Base-by-base conservation (phyloP, 2,329 filamentous ascomycete species). In the Microcyclospora pomicola region DNA sequence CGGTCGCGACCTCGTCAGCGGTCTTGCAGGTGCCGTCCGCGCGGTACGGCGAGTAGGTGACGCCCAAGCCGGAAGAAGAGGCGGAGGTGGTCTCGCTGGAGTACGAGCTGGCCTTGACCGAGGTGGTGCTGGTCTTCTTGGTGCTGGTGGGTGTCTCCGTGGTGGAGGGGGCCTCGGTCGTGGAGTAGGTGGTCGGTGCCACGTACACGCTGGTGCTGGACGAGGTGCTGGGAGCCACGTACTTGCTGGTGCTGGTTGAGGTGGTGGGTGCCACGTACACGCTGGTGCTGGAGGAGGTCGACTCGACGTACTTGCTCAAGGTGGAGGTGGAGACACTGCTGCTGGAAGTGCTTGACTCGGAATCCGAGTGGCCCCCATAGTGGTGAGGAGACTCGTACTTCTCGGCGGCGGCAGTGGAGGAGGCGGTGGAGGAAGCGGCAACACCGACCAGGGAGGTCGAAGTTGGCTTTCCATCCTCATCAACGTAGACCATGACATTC, bases 21-120 rank as follows among this genome's bases (percentile, higher is more conserved):
- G 69, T 65, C 59, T 88, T 91, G 70, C 84, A 92, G 39, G 60
- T 60, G 24, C 71, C 65, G 42, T 72, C 66, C 33, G 50, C 55
- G 37, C 65, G 67, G 59, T 76, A 78, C 11, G 73, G 71, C 24
- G 70, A 68, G 57, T 77, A 79, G 6, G 66, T 64, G 37, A 78
- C 67, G 34, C 73, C 73, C 44, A 65, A 60, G 13, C 59, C 59
- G 35, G 41, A 46, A 24, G 40, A 38, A 7, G 19, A 7, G 19
- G 19, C 19, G 30, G 30, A n/a, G 12, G 5, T n/a, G 12, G 30
- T 5, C 12, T n/a, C 30, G 15, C 34, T 32, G 30, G 41, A 37
- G 19, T 16, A 16, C 6, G 32, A 35, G 12, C 24, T 16, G 16
- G 31, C 31, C 14, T n/a, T 15, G 30, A n/a, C 9, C 16, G 42